Base-by-base conservation (phyloP, 495 filamentous ascomycete species). In the Aspergillus cristatus region DNA sequence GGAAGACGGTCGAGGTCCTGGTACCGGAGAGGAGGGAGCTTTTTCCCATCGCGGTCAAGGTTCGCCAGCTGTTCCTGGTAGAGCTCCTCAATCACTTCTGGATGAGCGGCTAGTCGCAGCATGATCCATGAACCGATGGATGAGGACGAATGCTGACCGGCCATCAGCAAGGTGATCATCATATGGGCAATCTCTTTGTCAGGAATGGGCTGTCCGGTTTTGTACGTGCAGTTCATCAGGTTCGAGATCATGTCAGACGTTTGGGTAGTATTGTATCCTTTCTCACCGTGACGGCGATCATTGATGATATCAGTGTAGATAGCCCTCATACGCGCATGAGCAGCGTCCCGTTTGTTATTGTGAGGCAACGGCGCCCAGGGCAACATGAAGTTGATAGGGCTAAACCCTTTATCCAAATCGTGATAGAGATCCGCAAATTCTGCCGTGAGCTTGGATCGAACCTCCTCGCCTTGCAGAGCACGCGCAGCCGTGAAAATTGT, bases 131-230 rank as follows among this genome's bases (percentile, higher is more conserved):
- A 69, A 51, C 74, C 79, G 32, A 82, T 85, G 6, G 84, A 82
- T 28, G 86, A 86, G 2, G 84, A 87, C 1, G 84, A 88, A 67
- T 93, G 86, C 53, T 93, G 86, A 40, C 86, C 86, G 20, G 83
- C 86, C 85, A 93, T 89, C 7, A 93, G 68, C 16, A 93, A 73
- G 0, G 85, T 84, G 53, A 93, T 93, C 81, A 93, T 87, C 76
- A 93, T 88, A 54, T 90, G 85, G 6, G 86, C 85, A 26, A 90
- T 74, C 47, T 93, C 84, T 43, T 80, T 72, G 54, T 93, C 86
- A 8, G 86, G 79, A 6, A 90, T 67, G 5, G 61, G 57, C 18
- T 60, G 67, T 38, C 82, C 84, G 48, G 84, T 69, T 60, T 86
- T 86, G 72, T 93, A 93, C 2, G 60, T 65, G 40, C 80, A 77